A percentile compares a stretch with the other conserved stretches of the same genome.
phyloP scores from a whole-genome alignment of 225 moss, liverwort and hornwort species.

The Polytrichum commune region DNA sequence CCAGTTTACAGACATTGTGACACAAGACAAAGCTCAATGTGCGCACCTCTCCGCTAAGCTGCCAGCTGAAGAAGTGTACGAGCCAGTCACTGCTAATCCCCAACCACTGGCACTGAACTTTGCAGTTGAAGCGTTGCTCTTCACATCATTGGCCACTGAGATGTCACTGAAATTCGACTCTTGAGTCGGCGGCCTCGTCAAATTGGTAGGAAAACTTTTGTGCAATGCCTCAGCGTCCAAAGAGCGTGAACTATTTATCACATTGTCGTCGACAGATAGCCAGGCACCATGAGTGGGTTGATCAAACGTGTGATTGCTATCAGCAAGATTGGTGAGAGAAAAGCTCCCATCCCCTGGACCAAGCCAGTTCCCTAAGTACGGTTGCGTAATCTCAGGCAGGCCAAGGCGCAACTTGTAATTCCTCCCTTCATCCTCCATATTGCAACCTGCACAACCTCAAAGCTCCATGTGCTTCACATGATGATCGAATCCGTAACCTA shows the following conservation, averaged over 20 bases:
- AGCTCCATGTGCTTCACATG: too few species aligned
- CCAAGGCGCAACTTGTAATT: constrained; percentile 69
- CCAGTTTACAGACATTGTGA: not conserved
- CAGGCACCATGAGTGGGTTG: constrained; percentile 7
- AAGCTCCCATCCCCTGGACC: constrained; percentile 26
- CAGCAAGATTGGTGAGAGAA: constrained; percentile 12
- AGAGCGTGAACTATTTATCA: not conserved
- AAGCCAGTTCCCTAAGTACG: constrained; percentile 65
- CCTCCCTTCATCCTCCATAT: not conserved
- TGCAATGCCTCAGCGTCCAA: not conserved
- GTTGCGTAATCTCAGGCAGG: constrained; percentile 62
- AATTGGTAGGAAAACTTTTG: not conserved
- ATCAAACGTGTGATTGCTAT: constrained; percentile 15
- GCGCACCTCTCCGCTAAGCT: not conserved
- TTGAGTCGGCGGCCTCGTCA: not conserved
- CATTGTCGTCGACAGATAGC: not conserved
- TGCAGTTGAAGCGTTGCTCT: not conserved
- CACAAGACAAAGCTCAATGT: not conserved
- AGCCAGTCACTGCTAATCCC: not conserved
- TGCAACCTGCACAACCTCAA: too few species aligned
- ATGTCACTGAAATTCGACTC: not conserved
- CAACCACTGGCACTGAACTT: not conserved
- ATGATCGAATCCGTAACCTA: too few species aligned
- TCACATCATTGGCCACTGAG: not conserved
- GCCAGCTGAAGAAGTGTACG: not conserved